These are phyloP conservation scores for Cytospora chrysosperma DNA, from an alignment of 2,329 filamentous ascomycete genomes.

Conservation along the genomic window DNA sequence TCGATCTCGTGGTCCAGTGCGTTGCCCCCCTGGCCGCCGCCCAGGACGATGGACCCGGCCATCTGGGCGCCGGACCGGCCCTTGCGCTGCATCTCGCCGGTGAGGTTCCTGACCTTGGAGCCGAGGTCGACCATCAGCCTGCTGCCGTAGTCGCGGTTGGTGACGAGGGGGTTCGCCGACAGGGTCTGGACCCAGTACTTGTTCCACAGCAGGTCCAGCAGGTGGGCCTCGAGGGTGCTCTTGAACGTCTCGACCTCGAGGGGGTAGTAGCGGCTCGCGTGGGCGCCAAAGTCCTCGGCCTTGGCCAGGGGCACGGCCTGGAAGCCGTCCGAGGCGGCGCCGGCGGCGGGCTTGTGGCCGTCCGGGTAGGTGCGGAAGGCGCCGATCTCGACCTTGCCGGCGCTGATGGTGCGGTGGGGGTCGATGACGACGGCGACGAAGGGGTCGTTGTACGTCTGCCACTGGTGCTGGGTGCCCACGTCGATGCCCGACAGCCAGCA, in stretches of 20 bases:
- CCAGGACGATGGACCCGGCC: conserved; percentile 27
- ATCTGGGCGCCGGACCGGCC: conserved; percentile 29
- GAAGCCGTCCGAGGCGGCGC: conserved; percentile 52
- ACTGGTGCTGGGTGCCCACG: conserved; percentile 80
- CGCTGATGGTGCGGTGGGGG: conserved; percentile 89
- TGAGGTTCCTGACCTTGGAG: conserved; percentile 73
- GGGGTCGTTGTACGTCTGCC: conserved; percentile 84
- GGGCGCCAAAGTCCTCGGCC: conserved; percentile 92
- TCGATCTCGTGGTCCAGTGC: conserved; percentile 50
- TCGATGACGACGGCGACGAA: conserved; percentile 97
- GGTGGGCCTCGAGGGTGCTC: conserved; percentile 80
- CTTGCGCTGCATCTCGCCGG: conserved; percentile 36
- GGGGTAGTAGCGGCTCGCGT: conserved; percentile 86
- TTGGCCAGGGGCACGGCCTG: conserved; percentile 87
- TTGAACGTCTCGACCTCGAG: conserved; percentile 94
- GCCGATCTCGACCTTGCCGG: conserved; percentile 95
- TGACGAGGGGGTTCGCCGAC: conserved; percentile 84
- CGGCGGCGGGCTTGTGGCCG: conserved; percentile 56
- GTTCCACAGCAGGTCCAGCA: conserved; percentile 92
- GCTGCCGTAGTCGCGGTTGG: conserved; percentile 88
- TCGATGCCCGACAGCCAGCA: conserved; percentile 98
- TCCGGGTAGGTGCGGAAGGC: conserved; percentile 90
- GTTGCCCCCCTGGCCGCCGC: conserved; percentile 26
- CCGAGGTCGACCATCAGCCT: conserved; percentile 90
- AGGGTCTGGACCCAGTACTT: conserved; percentile 99